A percentile compares a stretch with the other conserved stretches of the same genome.
Evolutionary conservation across 495 filamentous ascomycete genomes (phyloP).

Genomic region (Xylaria acuta): DNA sequence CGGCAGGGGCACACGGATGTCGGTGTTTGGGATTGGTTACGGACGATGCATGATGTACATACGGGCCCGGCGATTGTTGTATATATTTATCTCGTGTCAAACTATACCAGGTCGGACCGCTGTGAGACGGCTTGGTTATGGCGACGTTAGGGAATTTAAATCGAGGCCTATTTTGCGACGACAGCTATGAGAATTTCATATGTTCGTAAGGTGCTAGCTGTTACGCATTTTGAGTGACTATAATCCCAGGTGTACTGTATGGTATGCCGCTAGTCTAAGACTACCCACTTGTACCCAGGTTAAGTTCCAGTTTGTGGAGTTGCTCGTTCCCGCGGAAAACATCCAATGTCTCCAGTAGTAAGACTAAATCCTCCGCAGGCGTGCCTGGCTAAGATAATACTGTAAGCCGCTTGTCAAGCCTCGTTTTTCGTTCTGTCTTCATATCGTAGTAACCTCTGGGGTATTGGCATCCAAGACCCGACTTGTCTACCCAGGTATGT

Average conservation of each 20-base stretch:
- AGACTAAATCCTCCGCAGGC: background rate
- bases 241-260: background rate
- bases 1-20: background rate
- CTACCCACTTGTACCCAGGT: background rate
- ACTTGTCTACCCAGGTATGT: no score
- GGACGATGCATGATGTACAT: constrained; percentile 10
- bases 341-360: background rate
- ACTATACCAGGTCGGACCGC: background rate
- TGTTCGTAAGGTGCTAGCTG: background rate
- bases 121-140: background rate
- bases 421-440: background rate
- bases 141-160: background rate
- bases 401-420: background rate
- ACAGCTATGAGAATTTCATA: background rate
- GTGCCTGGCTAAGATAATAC: background rate
- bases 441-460: background rate
- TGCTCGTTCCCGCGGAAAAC: background rate
- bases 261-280: background rate
- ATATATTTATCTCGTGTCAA: constrained; percentile 15
- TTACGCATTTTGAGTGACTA: background rate
- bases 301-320: background rate
- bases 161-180: background rate
- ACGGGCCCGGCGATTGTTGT: constrained; percentile 7
- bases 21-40: constrained; percentile 20
- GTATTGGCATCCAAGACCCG: background rate